Evolutionary conservation across 108 stramenopile species (phyloP).

Genomic region (Skeletonema grethae): DNA sequence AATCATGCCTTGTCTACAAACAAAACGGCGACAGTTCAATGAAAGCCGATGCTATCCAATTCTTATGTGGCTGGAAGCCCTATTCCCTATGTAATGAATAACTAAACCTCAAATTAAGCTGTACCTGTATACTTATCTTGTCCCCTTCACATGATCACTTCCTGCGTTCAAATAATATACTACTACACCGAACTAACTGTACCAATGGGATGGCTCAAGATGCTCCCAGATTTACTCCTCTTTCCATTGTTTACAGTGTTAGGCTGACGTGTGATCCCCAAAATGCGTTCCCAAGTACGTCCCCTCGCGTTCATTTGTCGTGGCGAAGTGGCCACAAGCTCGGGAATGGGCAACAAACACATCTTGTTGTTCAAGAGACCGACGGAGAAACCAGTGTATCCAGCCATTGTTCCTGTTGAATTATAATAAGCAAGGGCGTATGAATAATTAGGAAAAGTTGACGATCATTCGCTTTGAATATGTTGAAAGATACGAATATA

Average conservation of each 20-base stretch:
- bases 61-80: too few relatives aligned
- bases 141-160: neutral
- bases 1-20: neutral
- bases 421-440: neutral
- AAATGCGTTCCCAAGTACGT: slow-evolving; percentile 96
- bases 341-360: slow-evolving; percentile 93
- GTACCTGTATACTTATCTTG: neutral
- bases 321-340: slow-evolving; percentile 92
- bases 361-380: slow-evolving; percentile 96
- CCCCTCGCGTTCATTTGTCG: slow-evolving; percentile 91
- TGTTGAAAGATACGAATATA: neutral
- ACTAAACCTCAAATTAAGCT: neutral
- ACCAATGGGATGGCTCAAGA: neutral
- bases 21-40: too few relatives aligned
- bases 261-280: slow-evolving; percentile 93
- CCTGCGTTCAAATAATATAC: neutral
- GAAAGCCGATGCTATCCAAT: too few relatives aligned
- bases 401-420: slow-evolving; percentile 87
- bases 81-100: neutral
- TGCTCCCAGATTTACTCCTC: neutral
- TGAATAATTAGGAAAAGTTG: neutral
- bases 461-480: neutral
- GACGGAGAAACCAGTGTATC: slow-evolving; percentile 95
- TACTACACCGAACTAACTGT: neutral
- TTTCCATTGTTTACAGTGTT: slow-evolving; percentile 50